Evolutionary conservation across 345 rosid genomes (phyloP), one percentile per base, ranked within the genome.

Genomic region (Clausena lansium): DNA sequence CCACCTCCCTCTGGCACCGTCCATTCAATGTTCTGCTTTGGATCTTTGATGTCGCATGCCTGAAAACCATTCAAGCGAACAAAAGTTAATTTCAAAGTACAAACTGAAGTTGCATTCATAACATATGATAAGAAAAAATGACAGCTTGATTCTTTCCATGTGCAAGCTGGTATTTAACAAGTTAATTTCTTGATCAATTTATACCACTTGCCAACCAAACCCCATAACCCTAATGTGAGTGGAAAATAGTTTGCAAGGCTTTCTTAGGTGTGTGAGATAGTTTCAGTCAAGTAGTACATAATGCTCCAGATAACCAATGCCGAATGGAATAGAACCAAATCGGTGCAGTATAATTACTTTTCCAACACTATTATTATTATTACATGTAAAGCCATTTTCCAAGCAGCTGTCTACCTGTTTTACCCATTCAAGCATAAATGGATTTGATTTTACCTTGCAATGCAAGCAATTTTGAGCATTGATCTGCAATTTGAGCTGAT

Each of bases 1-100:
- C 99, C 99, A 4, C 99, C 97, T 19, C 98, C 99, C 86, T 89
- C 99, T 33, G 99, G 98, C 55, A 93, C 96, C 4, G 96, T 93
- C 99, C 99, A 93, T 78, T 91, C 87, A 45, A 92, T 92, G 84
- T 95, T 95, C 83, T 95, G 98, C 86, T 89, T 93, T 67, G 98
- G 98, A 76, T 95, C 99, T 80, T 95, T 95, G 77, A 93, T 91
- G 78, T 91, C 96, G 52, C 98, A 95, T 61, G 98, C 99, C 94
- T 89, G 87, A 47, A 77, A 79, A 36, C n/a, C 5, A 47, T 47
- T 61, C 28, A 35, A 28, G 15, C 38, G 54, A 72, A 33, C 28
- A 15, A 73, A 73, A 58, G 25, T 25, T 73, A 5, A 17, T 57
- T 28, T 33, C 22, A 27, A 9, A 19, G 17, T 41, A 27, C 52